A percentile compares a stretch with the other conserved stretches of the same genome.
phyloP scores from a whole-genome alignment of 2,329 filamentous ascomycete species.

The Magnaporthiopsis rhizophila region DNA sequence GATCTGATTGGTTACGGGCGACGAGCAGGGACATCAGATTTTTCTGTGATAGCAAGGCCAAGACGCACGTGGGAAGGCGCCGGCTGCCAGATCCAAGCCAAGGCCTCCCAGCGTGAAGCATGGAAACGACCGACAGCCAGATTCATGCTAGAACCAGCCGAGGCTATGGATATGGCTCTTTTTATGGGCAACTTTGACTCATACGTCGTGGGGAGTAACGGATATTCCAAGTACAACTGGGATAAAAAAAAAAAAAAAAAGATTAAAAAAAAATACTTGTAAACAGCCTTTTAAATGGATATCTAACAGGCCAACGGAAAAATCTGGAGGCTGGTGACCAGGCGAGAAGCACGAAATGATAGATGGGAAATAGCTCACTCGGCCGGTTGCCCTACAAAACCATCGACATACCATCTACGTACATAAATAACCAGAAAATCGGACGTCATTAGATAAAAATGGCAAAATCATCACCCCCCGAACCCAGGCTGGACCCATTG shows the following conservation, averaged over 20 bases:
- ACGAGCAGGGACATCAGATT: neutral
- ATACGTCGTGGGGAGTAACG: too few species aligned
- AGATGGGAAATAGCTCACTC: too few species aligned
- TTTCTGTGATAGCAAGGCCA: neutral
- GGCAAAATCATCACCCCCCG: neutral
- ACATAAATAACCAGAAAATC: neutral
- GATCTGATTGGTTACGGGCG: neutral
- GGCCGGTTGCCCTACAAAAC: too few species aligned
- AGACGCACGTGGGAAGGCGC: too few species aligned
- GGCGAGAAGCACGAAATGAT: too few species aligned
- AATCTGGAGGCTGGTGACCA: neutral
- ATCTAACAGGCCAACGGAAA: neutral
- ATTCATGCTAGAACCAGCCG: neutral
- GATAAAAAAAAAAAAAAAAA: too few species aligned
- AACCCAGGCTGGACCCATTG: neutral
- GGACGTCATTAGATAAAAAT: neutral
- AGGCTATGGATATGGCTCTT: too few species aligned
- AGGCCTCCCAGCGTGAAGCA: neutral
- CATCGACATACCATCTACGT: too few species aligned
- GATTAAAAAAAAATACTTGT: too few species aligned
- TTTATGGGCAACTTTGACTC: too few species aligned
- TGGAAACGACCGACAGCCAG: neutral
- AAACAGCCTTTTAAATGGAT: too few species aligned
- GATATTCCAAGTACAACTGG: too few species aligned
- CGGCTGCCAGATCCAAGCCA: neutral